Evolutionary conservation across 2,329 filamentous ascomycete genomes (phyloP).

Genomic region (Chaetomiaceae sp.): DNA sequence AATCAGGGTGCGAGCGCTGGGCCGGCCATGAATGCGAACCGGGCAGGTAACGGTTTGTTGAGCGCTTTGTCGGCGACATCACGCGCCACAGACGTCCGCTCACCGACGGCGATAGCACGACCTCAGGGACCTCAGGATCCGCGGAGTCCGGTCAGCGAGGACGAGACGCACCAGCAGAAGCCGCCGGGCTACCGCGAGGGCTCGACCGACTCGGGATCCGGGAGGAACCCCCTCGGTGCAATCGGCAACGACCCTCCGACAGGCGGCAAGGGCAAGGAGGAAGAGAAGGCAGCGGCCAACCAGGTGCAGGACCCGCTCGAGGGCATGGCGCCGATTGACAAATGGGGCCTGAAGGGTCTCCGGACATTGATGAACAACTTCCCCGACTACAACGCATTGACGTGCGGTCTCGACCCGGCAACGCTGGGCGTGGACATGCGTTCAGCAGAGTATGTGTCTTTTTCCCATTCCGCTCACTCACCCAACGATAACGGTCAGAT

Average conservation of each 20-base stretch:
- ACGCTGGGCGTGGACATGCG: conserved; percentile 54
- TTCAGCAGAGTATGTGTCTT: conserved; percentile 50
- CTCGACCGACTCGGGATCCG: conserved; percentile 35
- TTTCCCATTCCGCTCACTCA: no score
- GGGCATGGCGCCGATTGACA: conserved; percentile 58
- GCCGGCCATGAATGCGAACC: conserved; percentile 37
- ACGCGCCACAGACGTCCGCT: conserved; percentile 45
- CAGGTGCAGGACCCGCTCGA: conserved; percentile 53
- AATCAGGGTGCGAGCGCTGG: conserved; percentile 40
- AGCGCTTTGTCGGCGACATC: conserved; percentile 60
- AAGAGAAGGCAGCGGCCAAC: conserved; percentile 36
- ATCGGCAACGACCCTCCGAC: conserved; percentile 44
- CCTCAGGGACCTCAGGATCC: conserved; percentile 44
- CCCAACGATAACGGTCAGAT: no score
- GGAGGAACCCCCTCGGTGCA: conserved; percentile 40
- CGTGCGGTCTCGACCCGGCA: conserved; percentile 55
- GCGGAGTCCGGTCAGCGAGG: conserved; percentile 37
- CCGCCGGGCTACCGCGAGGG: conserved; percentile 42
- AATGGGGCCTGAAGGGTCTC: conserved; percentile 61
- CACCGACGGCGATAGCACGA: conserved; percentile 39
- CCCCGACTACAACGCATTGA: conserved; percentile 57
- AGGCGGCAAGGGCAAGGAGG: conserved; percentile 39
- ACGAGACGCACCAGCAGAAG: conserved; percentile 45
- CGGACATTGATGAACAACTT: conserved; percentile 60
- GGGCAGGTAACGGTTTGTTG: conserved; percentile 55